phyloP scores from a whole-genome alignment of 208 protist species.

The Wallacemonas sp. region DNA sequence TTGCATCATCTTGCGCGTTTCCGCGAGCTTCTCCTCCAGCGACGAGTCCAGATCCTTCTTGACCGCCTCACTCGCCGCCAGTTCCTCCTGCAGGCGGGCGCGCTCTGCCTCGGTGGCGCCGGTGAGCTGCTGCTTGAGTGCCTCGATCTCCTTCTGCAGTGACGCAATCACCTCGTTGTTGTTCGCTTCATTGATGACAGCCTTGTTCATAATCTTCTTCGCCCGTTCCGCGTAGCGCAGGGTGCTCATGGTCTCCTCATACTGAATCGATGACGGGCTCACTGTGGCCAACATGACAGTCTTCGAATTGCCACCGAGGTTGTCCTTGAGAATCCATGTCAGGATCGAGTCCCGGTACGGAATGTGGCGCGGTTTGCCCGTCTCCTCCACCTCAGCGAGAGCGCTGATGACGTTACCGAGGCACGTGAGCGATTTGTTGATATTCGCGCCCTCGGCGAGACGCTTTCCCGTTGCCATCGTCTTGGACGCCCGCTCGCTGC shows the following conservation, averaged over 20 bases:
- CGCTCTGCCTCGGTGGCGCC: conserved; percentile 56
- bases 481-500: conserved; percentile 79
- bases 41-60: conserved; percentile 72
- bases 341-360: conserved; percentile 91
- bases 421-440: conserved; percentile 63
- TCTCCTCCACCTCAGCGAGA: conserved; percentile 47
- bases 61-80: conserved; percentile 67
- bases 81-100: conserved; percentile 53
- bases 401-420: conserved; percentile 62
- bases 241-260: conserved; percentile 79
- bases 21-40: conserved; percentile 66
- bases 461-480: conserved; percentile 78
- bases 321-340: conserved; percentile 87
- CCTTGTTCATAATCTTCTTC: conserved; percentile 87
- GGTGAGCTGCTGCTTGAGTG: conserved; percentile 49
- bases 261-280: conserved; percentile 53
- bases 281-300: conserved; percentile 80
- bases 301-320: conserved; percentile 94
- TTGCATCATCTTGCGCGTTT: conserved; percentile 70
- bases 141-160: conserved; percentile 70
- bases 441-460: conserved; percentile 86
- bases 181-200: conserved; percentile 86
- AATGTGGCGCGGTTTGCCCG: conserved; percentile 51
- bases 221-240: conserved; percentile 74
- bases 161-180: conserved; percentile 81